Conservation (phyloP, 257 asterid species). For the Solanum rostratum region DNA sequence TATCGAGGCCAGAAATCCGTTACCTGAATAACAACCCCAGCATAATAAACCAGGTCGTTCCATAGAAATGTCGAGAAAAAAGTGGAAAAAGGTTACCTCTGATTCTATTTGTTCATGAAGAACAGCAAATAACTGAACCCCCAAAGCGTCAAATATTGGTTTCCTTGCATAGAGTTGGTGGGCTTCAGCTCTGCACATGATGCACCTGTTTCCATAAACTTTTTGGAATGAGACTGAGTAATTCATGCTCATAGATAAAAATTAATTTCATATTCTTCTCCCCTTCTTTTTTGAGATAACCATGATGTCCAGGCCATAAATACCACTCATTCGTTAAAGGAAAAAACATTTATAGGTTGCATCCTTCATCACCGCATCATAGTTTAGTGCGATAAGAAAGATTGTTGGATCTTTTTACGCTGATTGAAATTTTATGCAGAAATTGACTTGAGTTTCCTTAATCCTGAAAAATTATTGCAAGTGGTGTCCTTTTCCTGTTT, state of each 20-base stretch:
- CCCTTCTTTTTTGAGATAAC: not conserved
- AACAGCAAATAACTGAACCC: constrained; percentile 58
- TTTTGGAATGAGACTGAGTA: not conserved
- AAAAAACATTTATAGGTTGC: not conserved
- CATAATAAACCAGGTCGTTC: not conserved
- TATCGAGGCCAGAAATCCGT: constrained; percentile 85
- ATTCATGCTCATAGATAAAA: not conserved
- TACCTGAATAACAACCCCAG: constrained; percentile 29
- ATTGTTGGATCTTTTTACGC: not conserved
- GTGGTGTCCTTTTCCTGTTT: not conserved
- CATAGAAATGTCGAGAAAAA: not conserved
- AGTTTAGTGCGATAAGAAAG: not conserved
- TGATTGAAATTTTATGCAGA: not conserved
- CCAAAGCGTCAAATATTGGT: constrained; percentile 80
- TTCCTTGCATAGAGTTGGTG: constrained; percentile 73
- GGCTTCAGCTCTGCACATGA: constrained; percentile 94
- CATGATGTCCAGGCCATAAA: not conserved
- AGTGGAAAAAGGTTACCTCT: constrained; percentile 37
- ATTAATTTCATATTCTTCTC: not conserved
- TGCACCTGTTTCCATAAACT: constrained; percentile 20
- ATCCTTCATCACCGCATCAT: not conserved
- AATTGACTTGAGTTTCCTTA: not conserved
- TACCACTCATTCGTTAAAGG: not conserved
- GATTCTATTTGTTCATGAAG: constrained; percentile 69
- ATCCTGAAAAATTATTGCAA: not conserved